Evolutionary conservation across 2,329 filamentous ascomycete genomes (phyloP).

Genomic region (Aureobasidium uvarum): DNA sequence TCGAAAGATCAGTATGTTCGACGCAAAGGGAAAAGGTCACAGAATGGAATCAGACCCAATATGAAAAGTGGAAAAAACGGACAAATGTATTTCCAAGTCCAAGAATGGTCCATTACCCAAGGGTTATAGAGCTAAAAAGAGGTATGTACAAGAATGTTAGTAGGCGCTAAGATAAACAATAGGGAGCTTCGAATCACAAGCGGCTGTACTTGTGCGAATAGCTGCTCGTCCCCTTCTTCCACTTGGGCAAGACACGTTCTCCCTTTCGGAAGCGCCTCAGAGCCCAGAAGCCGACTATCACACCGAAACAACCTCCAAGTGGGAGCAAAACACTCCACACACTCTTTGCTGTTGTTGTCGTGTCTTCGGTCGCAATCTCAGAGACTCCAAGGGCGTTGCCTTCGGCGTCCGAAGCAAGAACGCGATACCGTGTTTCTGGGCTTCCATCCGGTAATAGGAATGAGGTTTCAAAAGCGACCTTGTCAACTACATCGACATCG

Average conservation of each 20-base stretch:
- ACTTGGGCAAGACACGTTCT: conserved; percentile 2
- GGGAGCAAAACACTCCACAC: conserved; percentile 19
- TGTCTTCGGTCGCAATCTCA: conserved; percentile 6
- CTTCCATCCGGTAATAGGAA: conserved; percentile 24
- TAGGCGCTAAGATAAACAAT: background rate
- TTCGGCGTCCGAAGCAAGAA: conserved; percentile 30
- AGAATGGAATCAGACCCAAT: background rate
- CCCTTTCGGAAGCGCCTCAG: conserved; percentile 4
- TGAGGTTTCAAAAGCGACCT: conserved; percentile 28
- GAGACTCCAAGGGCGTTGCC: conserved; percentile 28
- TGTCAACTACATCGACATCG: conserved; percentile 27
- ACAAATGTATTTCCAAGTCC: conserved; percentile 2
- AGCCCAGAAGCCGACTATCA: background rate
- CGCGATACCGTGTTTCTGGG: conserved; percentile 25
- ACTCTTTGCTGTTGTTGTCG: background rate
- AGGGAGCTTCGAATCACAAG: background rate
- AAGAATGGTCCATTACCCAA: background rate
- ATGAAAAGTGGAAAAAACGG: background rate
- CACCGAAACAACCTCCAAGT: conserved; percentile 2
- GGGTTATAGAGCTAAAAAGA: background rate
- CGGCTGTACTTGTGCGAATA: conserved; percentile 22
- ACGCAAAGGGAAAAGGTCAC: background rate
- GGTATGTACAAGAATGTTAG: conserved; percentile 17
- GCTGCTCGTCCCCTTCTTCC: background rate
- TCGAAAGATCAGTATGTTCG: no score